Percentiles rank a stretch among this genome's conserved stretches.
Conservation (phyloP, 2,329 filamentous ascomycete species). For the Chaetomium olivaceum region DNA sequence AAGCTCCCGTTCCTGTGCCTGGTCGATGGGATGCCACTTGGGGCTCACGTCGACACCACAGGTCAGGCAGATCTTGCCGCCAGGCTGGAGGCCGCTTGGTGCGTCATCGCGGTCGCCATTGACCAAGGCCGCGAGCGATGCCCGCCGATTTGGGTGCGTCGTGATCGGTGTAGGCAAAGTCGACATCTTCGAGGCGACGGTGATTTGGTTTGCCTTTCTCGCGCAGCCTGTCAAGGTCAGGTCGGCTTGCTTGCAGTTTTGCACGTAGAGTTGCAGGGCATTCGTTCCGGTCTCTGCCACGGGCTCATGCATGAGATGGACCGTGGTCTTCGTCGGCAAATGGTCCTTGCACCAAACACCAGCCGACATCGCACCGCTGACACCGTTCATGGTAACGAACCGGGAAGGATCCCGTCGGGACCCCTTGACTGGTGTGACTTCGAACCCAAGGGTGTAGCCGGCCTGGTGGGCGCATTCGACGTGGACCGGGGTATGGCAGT, state of each 20-base stretch:
- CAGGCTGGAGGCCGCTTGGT: conserved; percentile 39
- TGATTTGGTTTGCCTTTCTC: conserved; percentile 81
- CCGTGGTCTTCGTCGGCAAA: conserved; percentile 65
- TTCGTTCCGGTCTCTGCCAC: conserved; percentile 71
- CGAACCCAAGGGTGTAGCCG: conserved; percentile 83
- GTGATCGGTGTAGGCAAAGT: conserved; percentile 42
- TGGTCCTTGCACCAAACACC: conserved; percentile 93
- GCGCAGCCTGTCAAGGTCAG: conserved; percentile 86
- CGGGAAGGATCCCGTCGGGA: conserved; percentile 79
- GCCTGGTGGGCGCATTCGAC: conserved; percentile 86
- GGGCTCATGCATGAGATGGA: conserved; percentile 78
- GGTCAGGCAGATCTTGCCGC: conserved; percentile 61
- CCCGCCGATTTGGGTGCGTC: conserved; percentile 51
- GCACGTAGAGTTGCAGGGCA: conserved; percentile 82
- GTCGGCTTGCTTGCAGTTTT: conserved; percentile 93
- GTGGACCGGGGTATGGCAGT: conserved; percentile 72
- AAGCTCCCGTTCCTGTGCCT: conserved; percentile 52
- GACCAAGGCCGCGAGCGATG: conserved; percentile 50
- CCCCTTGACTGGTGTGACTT: conserved; percentile 85
- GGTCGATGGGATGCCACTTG: conserved; percentile 67
- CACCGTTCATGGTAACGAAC: conserved; percentile 77
- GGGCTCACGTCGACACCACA: conserved; percentile 72
- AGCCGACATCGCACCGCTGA: conserved; percentile 81
- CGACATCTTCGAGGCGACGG: conserved; percentile 60
- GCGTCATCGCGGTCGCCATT: conserved; percentile 36